Evolutionary conservation across 2,329 filamentous ascomycete species (phyloP).

Genomic region (Trichoderma sp.): DNA sequence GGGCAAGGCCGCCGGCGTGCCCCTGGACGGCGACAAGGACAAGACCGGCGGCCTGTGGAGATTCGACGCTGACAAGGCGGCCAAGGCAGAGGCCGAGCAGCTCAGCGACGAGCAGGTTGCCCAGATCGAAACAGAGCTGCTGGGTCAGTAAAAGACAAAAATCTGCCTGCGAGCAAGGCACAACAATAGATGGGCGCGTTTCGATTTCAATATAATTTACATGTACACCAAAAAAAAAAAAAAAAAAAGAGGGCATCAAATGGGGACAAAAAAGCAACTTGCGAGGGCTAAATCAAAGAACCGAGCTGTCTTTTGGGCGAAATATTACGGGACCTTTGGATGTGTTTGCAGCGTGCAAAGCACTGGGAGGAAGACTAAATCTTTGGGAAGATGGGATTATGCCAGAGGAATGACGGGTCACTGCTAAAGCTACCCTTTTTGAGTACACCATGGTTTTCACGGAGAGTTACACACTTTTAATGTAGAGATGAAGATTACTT

Average conservation of each 20-base stretch:
- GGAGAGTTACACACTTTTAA: neutral
- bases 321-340: conserved; percentile 2
- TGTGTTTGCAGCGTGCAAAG: neutral
- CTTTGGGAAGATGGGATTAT: neutral
- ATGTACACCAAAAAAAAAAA: neutral
- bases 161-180: neutral
- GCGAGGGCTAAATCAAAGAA: neutral
- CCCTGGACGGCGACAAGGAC: conserved; percentile 52
- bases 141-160: conserved; percentile 40
- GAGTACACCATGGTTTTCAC: neutral
- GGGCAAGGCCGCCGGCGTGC: conserved; percentile 46
- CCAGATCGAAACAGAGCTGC: conserved; percentile 45
- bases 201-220: neutral
- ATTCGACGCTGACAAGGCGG: conserved; percentile 50
- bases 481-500: conserved; percentile 2
- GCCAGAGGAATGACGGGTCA: neutral
- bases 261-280: neutral
- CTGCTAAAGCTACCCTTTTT: neutral
- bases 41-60: conserved; percentile 61
- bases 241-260: neutral
- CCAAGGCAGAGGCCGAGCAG: conserved; percentile 35
- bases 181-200: neutral
- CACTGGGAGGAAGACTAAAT: neutral
- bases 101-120: conserved; percentile 40
- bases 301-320: neutral